A percentile compares a stretch with the other conserved stretches of the same genome.
Evolutionary conservation across 2,329 filamentous ascomycete species (phyloP).

Genomic region (Lasiodiplodia sp.): DNA sequence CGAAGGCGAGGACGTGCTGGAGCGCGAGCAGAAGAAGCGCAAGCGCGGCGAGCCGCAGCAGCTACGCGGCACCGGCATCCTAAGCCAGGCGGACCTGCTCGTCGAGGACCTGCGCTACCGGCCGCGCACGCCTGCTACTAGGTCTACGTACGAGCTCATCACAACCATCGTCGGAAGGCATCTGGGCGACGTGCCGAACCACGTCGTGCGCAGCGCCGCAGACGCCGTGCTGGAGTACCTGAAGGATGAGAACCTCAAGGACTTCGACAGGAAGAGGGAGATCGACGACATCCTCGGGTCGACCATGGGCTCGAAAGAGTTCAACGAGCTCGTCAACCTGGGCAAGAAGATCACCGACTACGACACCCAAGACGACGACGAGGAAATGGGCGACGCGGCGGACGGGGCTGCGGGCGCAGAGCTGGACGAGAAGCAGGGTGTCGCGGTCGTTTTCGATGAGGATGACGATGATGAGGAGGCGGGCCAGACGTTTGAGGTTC

Average conservation of each 20-base stretch:
- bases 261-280: constrained; percentile 98
- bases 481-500: constrained; percentile 81
- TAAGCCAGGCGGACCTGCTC: constrained; percentile 83
- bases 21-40: constrained; percentile 84
- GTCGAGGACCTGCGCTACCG: constrained; percentile 93
- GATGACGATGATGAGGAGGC: constrained; percentile 81
- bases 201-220: constrained; percentile 90
- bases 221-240: constrained; percentile 90
- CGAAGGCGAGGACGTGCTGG: constrained; percentile 84
- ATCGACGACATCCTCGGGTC: constrained; percentile 92
- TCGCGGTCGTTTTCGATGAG: constrained; percentile 96
- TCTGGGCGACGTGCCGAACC: constrained; percentile 90
- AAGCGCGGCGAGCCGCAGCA: constrained; percentile 77
- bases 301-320: constrained; percentile 83
- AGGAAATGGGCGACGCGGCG: constrained; percentile 75
- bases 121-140: constrained; percentile 87
- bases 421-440: constrained; percentile 92
- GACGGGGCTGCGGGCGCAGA: constrained; percentile 69
- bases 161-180: constrained; percentile 87
- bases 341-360: constrained; percentile 99
- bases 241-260: constrained; percentile 95
- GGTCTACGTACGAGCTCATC: constrained; percentile 93
- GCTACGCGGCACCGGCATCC: constrained; percentile 75
- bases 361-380: constrained; percentile 93
- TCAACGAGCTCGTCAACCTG: constrained; percentile 94